Base-by-base conservation (phyloP, 495 filamentous ascomycete species). In the Aspergillus saccharolyticus region DNA sequence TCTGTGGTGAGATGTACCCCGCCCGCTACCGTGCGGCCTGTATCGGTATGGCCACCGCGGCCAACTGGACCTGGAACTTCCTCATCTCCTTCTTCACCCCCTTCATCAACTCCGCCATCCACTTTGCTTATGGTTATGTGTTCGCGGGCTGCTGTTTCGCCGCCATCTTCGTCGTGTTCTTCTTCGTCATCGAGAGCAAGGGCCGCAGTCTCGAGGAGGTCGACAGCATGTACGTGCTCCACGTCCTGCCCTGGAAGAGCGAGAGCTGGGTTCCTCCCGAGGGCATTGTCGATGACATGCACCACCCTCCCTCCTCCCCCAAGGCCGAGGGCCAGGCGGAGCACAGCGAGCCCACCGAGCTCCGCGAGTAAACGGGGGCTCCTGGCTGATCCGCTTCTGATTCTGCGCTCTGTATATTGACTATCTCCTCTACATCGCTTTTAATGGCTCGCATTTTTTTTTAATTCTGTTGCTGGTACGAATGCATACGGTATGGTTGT, bases 31-130 rank as follows among this genome's bases (percentile, higher is more conserved):
- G 89, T 44, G 88, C 87, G 18, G 80, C 83, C 28, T 85, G 81
- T 62, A 91, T 91, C 80, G 88, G 85, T 33, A 66, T 91, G 17
- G 86, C 87, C 16, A 94, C 91, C 0, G 84, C 87, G 6, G 80
- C 84, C 53, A 96, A 95, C 76, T 96, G 91, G 91, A 81, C 85
- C 54, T 94, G 86, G 86, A 96, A 95, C 71, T 96, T 93, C 78
- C 69, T 93, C 61, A 85, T 94, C 63, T 84, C 85, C 12, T 90
- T 94, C 79, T 89, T 92, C 75, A 91, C 89, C 2, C 89, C 89
- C 7, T 86, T 89, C 70, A 89, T 90, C 65, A 83, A 78, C 42
- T 67, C 68, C 18, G 76, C 80, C 39, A 92, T 95, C 61, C 77
- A 83, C 58, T 93, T 84, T 73, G 71, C 76, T 21, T 92, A 90